Conservation (phyloP, 345 rosid species). For the Jatropha curcas region DNA sequence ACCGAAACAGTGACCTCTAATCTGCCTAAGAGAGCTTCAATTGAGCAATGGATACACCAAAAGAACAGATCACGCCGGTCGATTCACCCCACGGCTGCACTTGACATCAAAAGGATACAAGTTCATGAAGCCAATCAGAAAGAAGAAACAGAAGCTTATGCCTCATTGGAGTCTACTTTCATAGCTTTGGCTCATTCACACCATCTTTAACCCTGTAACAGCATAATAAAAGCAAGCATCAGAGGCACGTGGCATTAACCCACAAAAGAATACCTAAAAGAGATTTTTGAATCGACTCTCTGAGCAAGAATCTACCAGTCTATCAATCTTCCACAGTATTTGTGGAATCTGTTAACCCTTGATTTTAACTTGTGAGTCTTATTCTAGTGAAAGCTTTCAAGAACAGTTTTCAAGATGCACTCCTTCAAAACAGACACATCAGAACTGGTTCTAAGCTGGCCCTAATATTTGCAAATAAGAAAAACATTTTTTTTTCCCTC, state of each 20-base stretch:
- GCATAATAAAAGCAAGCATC: background rate
- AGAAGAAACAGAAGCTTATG: background rate
- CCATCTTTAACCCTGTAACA: constrained; percentile 15
- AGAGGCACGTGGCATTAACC: background rate
- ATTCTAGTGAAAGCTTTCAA: background rate
- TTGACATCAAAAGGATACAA: background rate
- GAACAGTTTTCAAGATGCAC: background rate
- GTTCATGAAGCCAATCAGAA: background rate
- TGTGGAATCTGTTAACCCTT: background rate
- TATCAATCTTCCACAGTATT: background rate
- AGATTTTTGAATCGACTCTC: background rate
- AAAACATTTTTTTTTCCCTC: too few relatives aligned
- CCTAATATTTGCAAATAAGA: background rate
- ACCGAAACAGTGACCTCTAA: background rate
- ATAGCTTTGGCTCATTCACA: background rate
- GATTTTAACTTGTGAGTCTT: too few relatives aligned
- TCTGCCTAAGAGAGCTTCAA: background rate
- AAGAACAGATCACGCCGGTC: background rate
- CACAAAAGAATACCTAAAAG: background rate
- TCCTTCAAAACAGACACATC: background rate
- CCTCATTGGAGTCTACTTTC: background rate
- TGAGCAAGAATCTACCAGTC: too few relatives aligned
- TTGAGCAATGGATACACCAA: background rate
- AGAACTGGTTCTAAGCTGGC: background rate
- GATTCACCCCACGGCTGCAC: background rate